phyloP scores from a whole-genome alignment of 257 asterid genomes.

The Scutellaria baicalensis region DNA sequence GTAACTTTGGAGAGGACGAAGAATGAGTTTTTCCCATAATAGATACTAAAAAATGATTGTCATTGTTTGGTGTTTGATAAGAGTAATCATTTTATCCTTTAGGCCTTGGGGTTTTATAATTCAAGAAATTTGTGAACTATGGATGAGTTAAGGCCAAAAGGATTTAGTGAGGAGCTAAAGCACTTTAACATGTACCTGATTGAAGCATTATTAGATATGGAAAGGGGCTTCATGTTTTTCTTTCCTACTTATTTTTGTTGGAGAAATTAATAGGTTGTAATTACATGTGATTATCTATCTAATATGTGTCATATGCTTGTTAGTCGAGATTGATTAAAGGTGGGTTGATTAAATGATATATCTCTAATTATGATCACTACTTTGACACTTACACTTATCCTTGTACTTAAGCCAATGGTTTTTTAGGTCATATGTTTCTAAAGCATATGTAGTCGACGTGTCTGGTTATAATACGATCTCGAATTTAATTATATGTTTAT shows the following conservation, averaged over 20 bases:
- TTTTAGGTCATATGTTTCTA: not conserved
- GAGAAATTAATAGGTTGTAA: conserved; percentile 3
- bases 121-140: too few relatives aligned
- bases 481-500: not conserved
- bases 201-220: not conserved
- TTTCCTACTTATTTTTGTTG: conserved; percentile 1
- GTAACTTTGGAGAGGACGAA: too few relatives aligned
- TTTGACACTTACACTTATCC: not conserved
- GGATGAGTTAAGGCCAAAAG: too few relatives aligned
- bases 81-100: too few relatives aligned
- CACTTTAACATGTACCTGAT: not conserved
- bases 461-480: not conserved
- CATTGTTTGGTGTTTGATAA: too few relatives aligned
- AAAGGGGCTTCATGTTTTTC: not conserved
- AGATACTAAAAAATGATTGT: too few relatives aligned
- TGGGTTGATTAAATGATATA: not conserved
- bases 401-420: not conserved
- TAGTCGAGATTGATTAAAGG: not conserved
- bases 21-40: too few relatives aligned
- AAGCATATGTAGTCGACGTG: not conserved
- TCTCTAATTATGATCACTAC: not conserved
- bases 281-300: not conserved
- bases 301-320: not conserved
- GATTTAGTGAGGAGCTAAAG: too few relatives aligned
- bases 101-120: too few relatives aligned